Conservation (phyloP, 345 rosid species). For the Corchorus olitorius region DNA sequence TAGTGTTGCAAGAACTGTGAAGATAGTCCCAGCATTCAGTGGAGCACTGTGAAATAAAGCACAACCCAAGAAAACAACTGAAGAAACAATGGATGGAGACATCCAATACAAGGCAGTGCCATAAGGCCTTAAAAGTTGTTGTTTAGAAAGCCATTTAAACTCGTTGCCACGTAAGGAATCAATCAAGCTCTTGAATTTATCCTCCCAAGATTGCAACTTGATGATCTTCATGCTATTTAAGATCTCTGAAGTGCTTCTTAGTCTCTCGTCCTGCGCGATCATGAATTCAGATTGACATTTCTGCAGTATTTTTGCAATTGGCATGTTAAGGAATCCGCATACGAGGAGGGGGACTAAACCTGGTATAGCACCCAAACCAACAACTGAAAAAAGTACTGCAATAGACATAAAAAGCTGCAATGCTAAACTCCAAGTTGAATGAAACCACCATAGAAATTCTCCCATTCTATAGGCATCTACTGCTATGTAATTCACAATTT, state of each 20-base stretch:
- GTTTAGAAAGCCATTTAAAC: conserved; percentile 62
- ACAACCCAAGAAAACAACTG: conserved; percentile 67
- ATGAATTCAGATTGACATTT: conserved; percentile 64
- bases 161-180: conserved; percentile 55
- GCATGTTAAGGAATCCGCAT: conserved; percentile 50
- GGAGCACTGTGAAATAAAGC: conserved; percentile 56
- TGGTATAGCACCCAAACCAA: conserved; percentile 63
- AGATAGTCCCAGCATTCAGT: conserved; percentile 68
- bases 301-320: conserved; percentile 56
- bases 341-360: conserved; percentile 58
- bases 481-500: conserved; percentile 71
- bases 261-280: conserved; percentile 71
- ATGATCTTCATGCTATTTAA: conserved; percentile 76
- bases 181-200: conserved; percentile 60
- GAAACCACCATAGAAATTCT: conserved; percentile 81
- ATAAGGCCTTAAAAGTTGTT: conserved; percentile 52
- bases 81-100: conserved; percentile 70
- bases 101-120: conserved; percentile 63
- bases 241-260: conserved; percentile 66
- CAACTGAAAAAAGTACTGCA: conserved; percentile 52
- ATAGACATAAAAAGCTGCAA: conserved; percentile 57
- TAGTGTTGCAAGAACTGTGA: conserved; percentile 69
- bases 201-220: conserved; percentile 86
- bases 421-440: conserved; percentile 48
- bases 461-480: conserved; percentile 87